These are phyloP conservation scores for Exophiala xenobiotica DNA, from an alignment of 2,329 filamentous ascomycete species.

Conservation along the genomic window DNA sequence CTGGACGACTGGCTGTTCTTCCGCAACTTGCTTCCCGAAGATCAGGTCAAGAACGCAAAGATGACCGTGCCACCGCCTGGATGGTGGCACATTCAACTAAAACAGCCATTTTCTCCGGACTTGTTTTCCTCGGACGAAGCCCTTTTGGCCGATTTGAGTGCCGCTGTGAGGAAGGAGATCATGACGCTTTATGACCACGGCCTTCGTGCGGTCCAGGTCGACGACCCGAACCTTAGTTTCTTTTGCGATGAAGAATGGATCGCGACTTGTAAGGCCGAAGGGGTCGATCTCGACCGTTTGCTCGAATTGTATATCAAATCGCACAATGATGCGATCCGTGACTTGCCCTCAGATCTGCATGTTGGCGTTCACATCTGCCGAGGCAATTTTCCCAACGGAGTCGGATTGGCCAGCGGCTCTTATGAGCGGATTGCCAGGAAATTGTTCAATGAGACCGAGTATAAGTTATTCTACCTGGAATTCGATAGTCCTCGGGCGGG, in stretches of 20 bases:
- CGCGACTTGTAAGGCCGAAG: slow-evolving; percentile 66
- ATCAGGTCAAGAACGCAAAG: slow-evolving; percentile 10
- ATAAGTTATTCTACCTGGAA: slow-evolving; percentile 24
- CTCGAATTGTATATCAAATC: slow-evolving; percentile 72
- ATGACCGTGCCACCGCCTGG: slow-evolving; percentile 21
- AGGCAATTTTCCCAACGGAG: slow-evolving; percentile 21
- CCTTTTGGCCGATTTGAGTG: slow-evolving; percentile 64
- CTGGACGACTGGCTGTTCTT: slow-evolving; percentile 23
- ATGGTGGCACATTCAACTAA: slow-evolving; percentile 43
- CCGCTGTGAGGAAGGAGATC: slow-evolving; percentile 63
- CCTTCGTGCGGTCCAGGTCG: slow-evolving; percentile 65
- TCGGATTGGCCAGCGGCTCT: slow-evolving; percentile 18
- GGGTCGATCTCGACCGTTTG: slow-evolving; percentile 68
- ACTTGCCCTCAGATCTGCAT: slow-evolving; percentile 14
- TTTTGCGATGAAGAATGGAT: slow-evolving; percentile 74
- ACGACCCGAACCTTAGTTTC: slow-evolving; percentile 67
- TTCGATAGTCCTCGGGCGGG: slow-evolving; percentile 26
- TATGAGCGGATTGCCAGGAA: slow-evolving; percentile 24
- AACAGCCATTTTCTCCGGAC: slow-evolving; percentile 57
- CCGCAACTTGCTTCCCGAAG: slow-evolving; percentile 14
- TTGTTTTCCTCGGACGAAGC: slow-evolving; percentile 42
- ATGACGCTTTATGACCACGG: slow-evolving; percentile 62
- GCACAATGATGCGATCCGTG: slow-evolving; percentile 39
- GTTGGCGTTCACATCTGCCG: slow-evolving; percentile 24
- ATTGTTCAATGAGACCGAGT: slow-evolving; percentile 18